Evolutionary conservation across 208 protist genomes (phyloP).

Genomic region (Trypanosoma conorhini): DNA sequence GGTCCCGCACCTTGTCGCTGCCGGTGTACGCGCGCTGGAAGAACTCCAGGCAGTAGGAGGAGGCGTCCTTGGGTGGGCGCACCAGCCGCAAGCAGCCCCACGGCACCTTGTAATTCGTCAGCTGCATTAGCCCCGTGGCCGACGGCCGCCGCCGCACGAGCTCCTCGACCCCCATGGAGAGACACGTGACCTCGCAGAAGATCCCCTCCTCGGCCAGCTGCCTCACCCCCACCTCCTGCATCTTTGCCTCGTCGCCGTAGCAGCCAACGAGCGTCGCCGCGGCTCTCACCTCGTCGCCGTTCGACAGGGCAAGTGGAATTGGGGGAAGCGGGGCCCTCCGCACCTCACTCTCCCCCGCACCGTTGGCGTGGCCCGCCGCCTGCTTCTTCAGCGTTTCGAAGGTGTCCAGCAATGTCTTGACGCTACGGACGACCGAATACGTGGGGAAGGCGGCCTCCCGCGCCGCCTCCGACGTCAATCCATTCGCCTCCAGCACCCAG

Average conservation of each 20-base stretch:
- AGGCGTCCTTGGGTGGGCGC: slow-evolving; percentile 33
- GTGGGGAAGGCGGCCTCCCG: neutral
- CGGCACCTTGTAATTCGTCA: slow-evolving; percentile 14
- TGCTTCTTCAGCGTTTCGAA: slow-evolving; percentile 2
- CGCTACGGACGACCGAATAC: neutral
- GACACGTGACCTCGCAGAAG: slow-evolving; percentile 60
- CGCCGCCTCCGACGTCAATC: neutral
- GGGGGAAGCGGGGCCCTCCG: neutral
- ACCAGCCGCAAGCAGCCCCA: slow-evolving; percentile 47
- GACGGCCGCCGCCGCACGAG: slow-evolving; percentile 1
- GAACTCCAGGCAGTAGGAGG: slow-evolving; percentile 65
- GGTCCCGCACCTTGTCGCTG: slow-evolving; percentile 37
- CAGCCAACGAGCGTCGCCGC: slow-evolving; percentile 41
- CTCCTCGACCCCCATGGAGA: slow-evolving; percentile 35
- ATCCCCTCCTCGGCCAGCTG: slow-evolving; percentile 73
- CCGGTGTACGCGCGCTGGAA: slow-evolving; percentile 57
- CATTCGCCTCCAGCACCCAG: slow-evolving; percentile 17
- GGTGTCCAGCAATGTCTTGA: slow-evolving; percentile 3
- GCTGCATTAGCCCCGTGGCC: neutral
- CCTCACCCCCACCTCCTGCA: slow-evolving; percentile 58
- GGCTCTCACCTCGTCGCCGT: slow-evolving; percentile 14
- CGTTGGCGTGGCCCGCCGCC: neutral
- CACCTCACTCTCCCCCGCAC: neutral
- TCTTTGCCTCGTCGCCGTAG: slow-evolving; percentile 60
- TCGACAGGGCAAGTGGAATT: slow-evolving; percentile 23